Conservation (phyloP, 108 stramenopile species). For the Conticribra guillardii region DNA sequence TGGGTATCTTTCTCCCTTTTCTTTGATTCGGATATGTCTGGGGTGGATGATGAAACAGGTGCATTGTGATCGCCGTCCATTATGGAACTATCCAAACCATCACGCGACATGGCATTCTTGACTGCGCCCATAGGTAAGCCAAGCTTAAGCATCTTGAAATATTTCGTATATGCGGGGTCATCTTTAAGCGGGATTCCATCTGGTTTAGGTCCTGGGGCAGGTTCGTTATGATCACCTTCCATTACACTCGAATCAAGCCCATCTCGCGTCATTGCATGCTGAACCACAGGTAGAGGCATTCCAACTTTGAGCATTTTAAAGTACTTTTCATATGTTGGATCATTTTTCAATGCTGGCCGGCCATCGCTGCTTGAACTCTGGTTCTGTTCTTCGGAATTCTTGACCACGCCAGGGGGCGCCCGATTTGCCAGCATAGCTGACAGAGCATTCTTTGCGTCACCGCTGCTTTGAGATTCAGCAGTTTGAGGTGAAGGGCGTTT, state of each 20-base stretch:
- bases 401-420: not conserved
- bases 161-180: constrained; percentile 82
- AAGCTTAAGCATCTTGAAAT: constrained; percentile 93
- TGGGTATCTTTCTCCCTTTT: constrained; percentile 69
- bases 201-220: constrained; percentile 36
- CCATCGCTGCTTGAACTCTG: constrained; percentile 16
- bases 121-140: constrained; percentile 88
- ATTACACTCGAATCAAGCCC: constrained; percentile 82
- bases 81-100: constrained; percentile 74
- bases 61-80: constrained; percentile 90
- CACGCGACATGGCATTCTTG: constrained; percentile 88
- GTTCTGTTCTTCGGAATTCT: not conserved
- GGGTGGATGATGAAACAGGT: constrained; percentile 38
- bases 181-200: constrained; percentile 74
- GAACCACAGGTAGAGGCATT: constrained; percentile 82
- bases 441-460: constrained; percentile 12
- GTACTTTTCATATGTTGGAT: constrained; percentile 77
- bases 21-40: constrained; percentile 18
- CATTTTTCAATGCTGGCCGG: constrained; percentile 71
- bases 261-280: constrained; percentile 88
- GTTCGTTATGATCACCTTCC: constrained; percentile 82
- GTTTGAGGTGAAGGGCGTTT: not conserved
- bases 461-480: not conserved
- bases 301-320: constrained; percentile 89
- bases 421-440: constrained; percentile 14